Evolutionary conservation across 257 asterid species (phyloP), one percentile per base, ranked within the genome.

Genomic region (Solanum habrochaites): DNA sequence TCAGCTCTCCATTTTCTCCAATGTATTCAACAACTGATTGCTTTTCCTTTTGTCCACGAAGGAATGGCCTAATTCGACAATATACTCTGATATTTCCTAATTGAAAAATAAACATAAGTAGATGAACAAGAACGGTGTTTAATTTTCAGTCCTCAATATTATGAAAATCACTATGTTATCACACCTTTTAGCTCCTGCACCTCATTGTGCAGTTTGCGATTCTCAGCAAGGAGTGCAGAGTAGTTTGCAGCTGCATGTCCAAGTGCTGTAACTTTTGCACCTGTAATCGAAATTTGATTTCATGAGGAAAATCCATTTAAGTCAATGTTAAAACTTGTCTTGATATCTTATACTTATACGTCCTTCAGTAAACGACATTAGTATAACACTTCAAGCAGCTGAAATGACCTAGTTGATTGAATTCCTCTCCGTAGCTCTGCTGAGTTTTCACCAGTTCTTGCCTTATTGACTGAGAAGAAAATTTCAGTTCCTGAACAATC

Each of bases 51-150:
- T 94, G 97, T 35, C 95, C 98, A 0, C 96, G 95, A 40, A 90
- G 92, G 89, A 95, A 97, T 45, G 99, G 98, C 92, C 99, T 94
- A 90, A 94, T 83, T 88, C 99, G 91, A 81, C 99, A 97, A 83
- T 94, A 94, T 62, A 95, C 99, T 89, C 99, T 94, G 85, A 97
- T 97, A 60, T 95, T 97, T 86, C 99, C 99, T 97, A 86, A 84
- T 35, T 58, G 86, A 42, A 35, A 64, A 13, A 37, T 39, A 23
- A 66, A 8, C 37, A 16, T 14, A 67, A 84, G 31, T 72, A 40
- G 45, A 71, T 84, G 13, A 64, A 62, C 18, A 73, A 73, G 81
- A 83, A 83, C 12, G 56, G 20, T 7, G n/a, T 45, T 58, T 32
- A 64, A 40, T 62, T 37, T 83, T n/a, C 60, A n/a, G 8, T 62